Percentiles rank a stretch among this genome's conserved stretches.
Conservation (phyloP, 2,329 filamentous ascomycete genomes). For the Colletotrichum sp. region DNA sequence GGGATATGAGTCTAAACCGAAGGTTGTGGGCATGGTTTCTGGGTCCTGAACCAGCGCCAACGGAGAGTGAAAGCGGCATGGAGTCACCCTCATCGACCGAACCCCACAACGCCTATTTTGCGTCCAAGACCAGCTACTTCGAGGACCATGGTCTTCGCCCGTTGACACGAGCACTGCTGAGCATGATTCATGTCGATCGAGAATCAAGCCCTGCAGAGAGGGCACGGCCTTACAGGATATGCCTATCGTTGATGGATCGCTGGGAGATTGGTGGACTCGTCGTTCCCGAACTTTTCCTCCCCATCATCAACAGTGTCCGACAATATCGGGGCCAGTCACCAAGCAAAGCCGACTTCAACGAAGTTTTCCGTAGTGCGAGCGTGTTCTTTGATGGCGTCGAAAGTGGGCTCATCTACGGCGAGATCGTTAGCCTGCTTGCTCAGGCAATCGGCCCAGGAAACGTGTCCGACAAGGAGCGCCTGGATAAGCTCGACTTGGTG, state of each 20-base stretch:
- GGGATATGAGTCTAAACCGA: conserved; percentile 96
- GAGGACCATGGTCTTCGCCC: conserved; percentile 77
- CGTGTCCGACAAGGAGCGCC: conserved; percentile 49
- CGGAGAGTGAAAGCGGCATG: conserved; percentile 51
- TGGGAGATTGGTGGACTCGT: conserved; percentile 96
- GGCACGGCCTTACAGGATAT: conserved; percentile 87
- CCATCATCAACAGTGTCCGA: conserved; percentile 81
- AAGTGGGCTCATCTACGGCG: conserved; percentile 89
- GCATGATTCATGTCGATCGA: conserved; percentile 70
- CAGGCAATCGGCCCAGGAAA: conserved; percentile 59
- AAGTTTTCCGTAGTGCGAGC: conserved; percentile 90
- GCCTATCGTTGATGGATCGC: conserved; percentile 94
- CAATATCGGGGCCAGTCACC: conserved; percentile 71
- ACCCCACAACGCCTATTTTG: conserved; percentile 49
- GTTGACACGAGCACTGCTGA: conserved; percentile 75
- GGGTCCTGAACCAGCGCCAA: conserved; percentile 69
- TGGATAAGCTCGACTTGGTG: conserved; percentile 73
- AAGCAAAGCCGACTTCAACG: conserved; percentile 75
- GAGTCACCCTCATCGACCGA: conserved; percentile 51
- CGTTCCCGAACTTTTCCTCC: conserved; percentile 86
- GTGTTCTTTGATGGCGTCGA: conserved; percentile 98
- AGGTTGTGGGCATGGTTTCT: conserved; percentile 96
- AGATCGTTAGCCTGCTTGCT: conserved; percentile 73
- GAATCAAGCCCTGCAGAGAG: conserved; percentile 65
- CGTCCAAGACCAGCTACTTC: conserved; percentile 80